phyloP scores from a whole-genome alignment of 805 yeast genomes.

The Kazachstania martiniae region DNA sequence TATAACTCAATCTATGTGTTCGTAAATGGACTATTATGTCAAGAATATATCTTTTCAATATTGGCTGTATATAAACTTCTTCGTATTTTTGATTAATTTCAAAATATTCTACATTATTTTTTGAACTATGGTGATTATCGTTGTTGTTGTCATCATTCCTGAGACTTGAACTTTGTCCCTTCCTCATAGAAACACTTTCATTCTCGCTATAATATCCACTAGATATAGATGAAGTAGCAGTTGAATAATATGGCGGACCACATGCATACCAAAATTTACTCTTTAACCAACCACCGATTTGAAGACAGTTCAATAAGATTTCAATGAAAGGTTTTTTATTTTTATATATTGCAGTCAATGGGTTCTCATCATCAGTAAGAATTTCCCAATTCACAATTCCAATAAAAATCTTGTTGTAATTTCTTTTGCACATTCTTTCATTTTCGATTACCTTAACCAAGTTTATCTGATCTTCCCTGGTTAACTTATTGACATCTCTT shows the following conservation, averaged over 20 bases:
- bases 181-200: not conserved
- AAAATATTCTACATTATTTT: not conserved
- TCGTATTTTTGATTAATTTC: not conserved
- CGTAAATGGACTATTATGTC: conserved; percentile 48
- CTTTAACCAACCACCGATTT: conserved; percentile 27
- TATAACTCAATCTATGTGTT: conserved; percentile 41
- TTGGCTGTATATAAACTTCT: conserved; percentile 5
- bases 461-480: too few relatives aligned
- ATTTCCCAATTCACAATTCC: conserved; percentile 4
- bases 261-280: conserved; percentile 32
- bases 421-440: too few relatives aligned
- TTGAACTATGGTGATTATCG: too few relatives aligned
- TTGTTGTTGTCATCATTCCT: too few relatives aligned
- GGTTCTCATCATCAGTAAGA: too few relatives aligned
- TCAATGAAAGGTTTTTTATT: too few relatives aligned
- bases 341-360: too few relatives aligned
- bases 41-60: conserved; percentile 36
- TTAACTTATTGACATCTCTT: too few relatives aligned
- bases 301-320: conserved; percentile 6
- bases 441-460: too few relatives aligned
- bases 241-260: conserved; percentile 4
- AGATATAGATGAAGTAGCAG: not conserved
- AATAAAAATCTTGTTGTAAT: conserved; percentile 6
- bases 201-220: conserved; percentile 3
- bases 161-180: too few relatives aligned